phyloP scores from a whole-genome alignment of 1,284 basidiomycete species.

The Rhodotorula sp. region DNA sequence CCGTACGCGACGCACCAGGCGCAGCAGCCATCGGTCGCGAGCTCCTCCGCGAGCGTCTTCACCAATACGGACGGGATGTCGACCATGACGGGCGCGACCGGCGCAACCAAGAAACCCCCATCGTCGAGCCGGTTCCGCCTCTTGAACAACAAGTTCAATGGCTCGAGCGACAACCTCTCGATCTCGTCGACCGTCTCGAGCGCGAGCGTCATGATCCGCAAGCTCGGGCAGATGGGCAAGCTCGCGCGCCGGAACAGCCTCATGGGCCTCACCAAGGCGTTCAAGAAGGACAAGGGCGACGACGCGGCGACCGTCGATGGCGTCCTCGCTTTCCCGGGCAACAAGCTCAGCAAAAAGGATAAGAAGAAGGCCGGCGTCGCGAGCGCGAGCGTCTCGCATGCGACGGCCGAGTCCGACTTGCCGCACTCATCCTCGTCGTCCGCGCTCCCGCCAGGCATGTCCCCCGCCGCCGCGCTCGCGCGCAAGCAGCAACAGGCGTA shows the following conservation, averaged over 20 bases:
- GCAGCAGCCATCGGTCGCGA: slow-evolving; percentile 12
- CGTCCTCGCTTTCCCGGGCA: slow-evolving; percentile 20
- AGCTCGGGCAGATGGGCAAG: slow-evolving; percentile 82
- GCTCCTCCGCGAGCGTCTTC: slow-evolving; percentile 13
- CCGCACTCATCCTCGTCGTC: slow-evolving; percentile 59
- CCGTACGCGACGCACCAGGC: slow-evolving; percentile 11
- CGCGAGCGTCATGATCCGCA: slow-evolving; percentile 95
- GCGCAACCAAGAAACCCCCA: slow-evolving; percentile 13
- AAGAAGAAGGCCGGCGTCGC: slow-evolving; percentile 64
- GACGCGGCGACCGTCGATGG: slow-evolving; percentile 52
- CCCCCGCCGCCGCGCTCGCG: slow-evolving; percentile 88
- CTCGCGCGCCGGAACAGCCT: slow-evolving; percentile 34
- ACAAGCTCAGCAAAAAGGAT: slow-evolving; percentile 47
- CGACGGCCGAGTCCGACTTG: slow-evolving; percentile 77
- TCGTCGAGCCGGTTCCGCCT: slow-evolving; percentile 52
- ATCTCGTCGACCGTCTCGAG: slow-evolving; percentile 94
- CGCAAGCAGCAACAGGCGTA: slow-evolving; percentile 66
- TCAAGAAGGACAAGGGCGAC: slow-evolving; percentile 77
- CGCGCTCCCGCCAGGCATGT: slow-evolving; percentile 60
- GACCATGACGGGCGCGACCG: slow-evolving; percentile 8
- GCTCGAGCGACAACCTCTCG: slow-evolving; percentile 95
- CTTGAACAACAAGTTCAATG: slow-evolving; percentile 89
- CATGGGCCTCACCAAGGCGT: slow-evolving; percentile 51
- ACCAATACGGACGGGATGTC: slow-evolving; percentile 22
- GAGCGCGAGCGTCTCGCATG: slow-evolving; percentile 76